Conservation (phyloP, 306 rosid genomes). For the Vachellia collinsii region DNA sequence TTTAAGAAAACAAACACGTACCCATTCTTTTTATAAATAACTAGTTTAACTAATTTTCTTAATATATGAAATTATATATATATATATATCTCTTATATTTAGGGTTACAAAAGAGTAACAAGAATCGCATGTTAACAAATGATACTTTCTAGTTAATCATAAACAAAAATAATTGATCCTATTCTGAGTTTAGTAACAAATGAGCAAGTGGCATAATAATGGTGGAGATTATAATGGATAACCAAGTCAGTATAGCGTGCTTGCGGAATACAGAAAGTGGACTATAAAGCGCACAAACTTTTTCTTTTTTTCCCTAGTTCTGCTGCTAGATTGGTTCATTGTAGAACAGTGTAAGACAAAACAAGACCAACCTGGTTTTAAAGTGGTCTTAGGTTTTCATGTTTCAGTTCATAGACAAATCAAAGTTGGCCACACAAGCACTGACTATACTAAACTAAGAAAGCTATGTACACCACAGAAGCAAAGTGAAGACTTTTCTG, state of each 20-base stretch:
- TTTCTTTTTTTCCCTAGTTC: neutral
- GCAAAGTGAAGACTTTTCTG: neutral
- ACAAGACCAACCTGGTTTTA: slow-evolving; percentile 23
- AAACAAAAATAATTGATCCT: neutral
- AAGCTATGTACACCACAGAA: neutral
- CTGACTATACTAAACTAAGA: neutral
- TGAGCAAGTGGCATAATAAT: neutral
- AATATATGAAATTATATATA: no score
- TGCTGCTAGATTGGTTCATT: slow-evolving; percentile 2
- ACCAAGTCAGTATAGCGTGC: slow-evolving; percentile 20
- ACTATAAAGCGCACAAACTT: neutral
- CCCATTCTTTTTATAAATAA: no score
- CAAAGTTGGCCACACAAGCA: slow-evolving; percentile 46
- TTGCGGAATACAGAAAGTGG: slow-evolving; percentile 26
- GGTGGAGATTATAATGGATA: slow-evolving; percentile 24
- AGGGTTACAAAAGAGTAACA: neutral
- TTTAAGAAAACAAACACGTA: no score
- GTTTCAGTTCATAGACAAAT: slow-evolving; percentile 47
- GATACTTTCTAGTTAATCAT: neutral
- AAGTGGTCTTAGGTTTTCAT: slow-evolving; percentile 29
- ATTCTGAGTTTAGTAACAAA: neutral
- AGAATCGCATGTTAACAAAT: neutral
- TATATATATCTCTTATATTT: no score
- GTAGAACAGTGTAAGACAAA: slow-evolving; percentile 17
- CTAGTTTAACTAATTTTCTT: no score